Base-by-base conservation (phyloP, 2,329 filamentous ascomycete species). In the Davidsoniella virescens region DNA sequence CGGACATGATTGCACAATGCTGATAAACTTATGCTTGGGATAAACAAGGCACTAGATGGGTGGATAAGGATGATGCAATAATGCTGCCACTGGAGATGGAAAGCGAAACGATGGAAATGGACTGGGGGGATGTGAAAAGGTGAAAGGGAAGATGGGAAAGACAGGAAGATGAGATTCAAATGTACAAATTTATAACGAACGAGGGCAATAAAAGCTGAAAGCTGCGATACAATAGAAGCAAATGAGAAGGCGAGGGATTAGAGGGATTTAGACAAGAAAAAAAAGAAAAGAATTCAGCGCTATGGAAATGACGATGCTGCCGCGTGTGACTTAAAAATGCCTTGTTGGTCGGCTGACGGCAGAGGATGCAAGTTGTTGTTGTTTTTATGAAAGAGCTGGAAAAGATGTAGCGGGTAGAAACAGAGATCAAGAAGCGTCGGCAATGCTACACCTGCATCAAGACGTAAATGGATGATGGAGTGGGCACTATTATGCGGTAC, bases 1-100 rank as follows among this genome's bases (percentile, higher is more conserved):
- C 26, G 18, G 49, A 51, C 49, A 51, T 51, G 49, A 46, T 47
- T 43, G 47, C 40, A 43, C 40, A 49, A 33, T 33, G 29, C 29
- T 33, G 10, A 33, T 33, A 12, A 33, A 33, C 8, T 12, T 33
- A 33, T 33, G 29, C 29, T 12, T 33, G 29, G 3, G 29, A 33
- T 33, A 33, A 33, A 33, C 29, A 33, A 33, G 29, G 29, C 29
- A 33, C 2, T 12, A 12, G 12, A 10, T 5, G 18, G 17, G 12
- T 18, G 18, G 33, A 18, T 17, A 23, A 47, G 44, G 29, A 25
- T 17, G 38, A 23, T 23, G 25, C 16, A 39, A 10, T 17, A 18
- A 39, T 14, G 18, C 10, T 20, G 16, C 10, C 37, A 6, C 44
- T 33, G 29, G 20, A 26, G 44, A 47, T 39, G 44, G 39, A 44